These are phyloP conservation scores for Neovahlkampfia damariscottae DNA, from an alignment of 78 protist genomes.

Conservation along the genomic window DNA sequence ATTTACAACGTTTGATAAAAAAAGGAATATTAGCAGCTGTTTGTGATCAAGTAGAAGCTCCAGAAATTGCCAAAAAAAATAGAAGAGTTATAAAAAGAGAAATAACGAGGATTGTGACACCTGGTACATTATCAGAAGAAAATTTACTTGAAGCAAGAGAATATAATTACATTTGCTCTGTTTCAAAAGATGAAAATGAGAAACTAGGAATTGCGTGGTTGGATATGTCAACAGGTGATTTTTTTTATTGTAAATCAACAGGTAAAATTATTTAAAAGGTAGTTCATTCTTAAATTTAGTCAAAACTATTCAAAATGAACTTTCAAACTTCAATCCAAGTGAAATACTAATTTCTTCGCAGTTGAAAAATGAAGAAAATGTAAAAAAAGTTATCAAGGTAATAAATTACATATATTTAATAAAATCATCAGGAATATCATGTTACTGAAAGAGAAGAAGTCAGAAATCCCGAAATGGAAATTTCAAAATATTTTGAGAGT, in stretches of 20 bases:
- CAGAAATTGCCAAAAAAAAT: not conserved
- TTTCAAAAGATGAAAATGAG: not conserved
- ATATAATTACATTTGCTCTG: not conserved
- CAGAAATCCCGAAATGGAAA: not conserved
- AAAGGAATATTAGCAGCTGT: not conserved
- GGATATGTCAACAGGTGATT: constrained; percentile 14
- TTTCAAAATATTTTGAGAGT: not conserved
- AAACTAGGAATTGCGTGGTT: constrained; percentile 1
- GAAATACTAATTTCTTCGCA: not conserved
- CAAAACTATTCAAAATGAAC: not conserved
- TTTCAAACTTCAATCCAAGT: not conserved
- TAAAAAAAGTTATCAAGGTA: not conserved
- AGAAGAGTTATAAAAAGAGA: not conserved
- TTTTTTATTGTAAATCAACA: not conserved
- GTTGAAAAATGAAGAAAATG: not conserved
- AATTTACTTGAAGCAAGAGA: not conserved
- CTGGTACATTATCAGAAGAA: constrained; percentile 7
- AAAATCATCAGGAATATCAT: not conserved
- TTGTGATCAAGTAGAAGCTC: not conserved
- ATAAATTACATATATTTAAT: not conserved
- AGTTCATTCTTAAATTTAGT: not conserved
- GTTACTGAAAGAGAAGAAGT: not conserved
- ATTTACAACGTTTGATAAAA: not conserved
- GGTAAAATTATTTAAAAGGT: not conserved
- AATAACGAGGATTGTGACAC: not conserved